Evolutionary conservation across 345 rosid species (phyloP), one percentile per base, ranked within the genome.

Genomic region (Orychophragmus violaceus): DNA sequence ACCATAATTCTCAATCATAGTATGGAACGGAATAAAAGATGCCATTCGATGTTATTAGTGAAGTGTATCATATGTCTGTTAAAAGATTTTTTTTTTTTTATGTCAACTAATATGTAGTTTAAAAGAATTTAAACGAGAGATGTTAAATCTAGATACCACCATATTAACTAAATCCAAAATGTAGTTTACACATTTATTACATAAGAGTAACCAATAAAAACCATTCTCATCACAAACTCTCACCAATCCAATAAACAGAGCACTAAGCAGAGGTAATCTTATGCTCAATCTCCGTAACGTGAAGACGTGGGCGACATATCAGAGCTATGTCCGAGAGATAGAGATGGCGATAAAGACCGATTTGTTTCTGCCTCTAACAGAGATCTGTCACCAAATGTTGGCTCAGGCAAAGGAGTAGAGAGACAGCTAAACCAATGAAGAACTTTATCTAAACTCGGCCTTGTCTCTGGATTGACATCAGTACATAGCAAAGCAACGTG

Each of bases 351-450:
- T 28, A 7, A 54, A 6, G 33, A 63, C 21, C 22, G 14, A 53
- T 30, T 22, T 53, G 63, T 44, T 30, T 44, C 69, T 45, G 22
- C 65, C 52, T 56, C 59, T 27, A 2, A 59, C 64, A 19, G 59
- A 42, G 6, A 71, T 46, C 6, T 29, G 8, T 35, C 5, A 35
- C 44, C 32, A 56, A 18, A 5, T 3, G 10, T n/a, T 63, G 59
- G 59, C 6, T 71, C 44, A 33, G 52, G 65, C 10, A 64, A 46
- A 46, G 42, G 70, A 56, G 52, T 35, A 33, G 65, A 56, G 35
- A 14, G 1, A 56, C 71, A 57, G 16, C 71, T 65, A 56, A 72
- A 57, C 76, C 71, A 72, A 23, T 64, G 71, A 12, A 72, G 42
- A 49, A 64, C 37, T 19, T 56, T 2, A 55, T 64, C 54, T 27